Conservation (phyloP, 176 grass and related monocot species). For the Eremochloa ophiuroides region DNA sequence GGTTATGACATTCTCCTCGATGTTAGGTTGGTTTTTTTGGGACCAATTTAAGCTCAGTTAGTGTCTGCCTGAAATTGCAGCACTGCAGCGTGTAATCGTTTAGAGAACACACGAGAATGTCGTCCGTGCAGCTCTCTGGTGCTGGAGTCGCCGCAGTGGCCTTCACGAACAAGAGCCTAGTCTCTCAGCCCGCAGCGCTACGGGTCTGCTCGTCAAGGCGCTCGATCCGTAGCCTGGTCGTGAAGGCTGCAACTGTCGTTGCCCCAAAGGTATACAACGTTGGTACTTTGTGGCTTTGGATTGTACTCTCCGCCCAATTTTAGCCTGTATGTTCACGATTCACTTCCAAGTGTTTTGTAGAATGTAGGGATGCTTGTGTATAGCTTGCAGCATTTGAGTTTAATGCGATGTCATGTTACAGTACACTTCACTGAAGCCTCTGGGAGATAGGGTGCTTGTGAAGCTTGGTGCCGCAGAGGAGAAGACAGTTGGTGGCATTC, state of each 20-base stretch:
- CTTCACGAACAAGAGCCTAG: constrained; percentile 21
- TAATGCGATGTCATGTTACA: background rate
- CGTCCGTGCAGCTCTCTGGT: constrained; percentile 38
- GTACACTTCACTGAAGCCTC: constrained; percentile 85
- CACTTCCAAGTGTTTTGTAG: background rate
- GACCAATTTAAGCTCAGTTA: background rate
- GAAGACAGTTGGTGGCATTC: constrained; percentile 75
- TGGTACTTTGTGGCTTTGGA: background rate
- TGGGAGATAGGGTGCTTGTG: constrained; percentile 79
- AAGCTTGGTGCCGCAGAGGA: constrained; percentile 70
- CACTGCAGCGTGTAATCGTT: background rate
- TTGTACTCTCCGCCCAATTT: background rate
- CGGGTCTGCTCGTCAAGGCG: constrained; percentile 9
- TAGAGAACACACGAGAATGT: constrained; percentile 17
- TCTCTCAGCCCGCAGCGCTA: background rate
- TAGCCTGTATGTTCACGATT: background rate
- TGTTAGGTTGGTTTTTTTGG: background rate
- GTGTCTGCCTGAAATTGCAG: background rate
- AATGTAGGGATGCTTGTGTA: background rate
- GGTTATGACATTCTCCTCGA: background rate
- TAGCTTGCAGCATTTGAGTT: background rate
- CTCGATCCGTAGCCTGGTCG: constrained; percentile 25
- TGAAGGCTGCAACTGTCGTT: constrained; percentile 69
- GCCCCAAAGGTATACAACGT: constrained; percentile 53
- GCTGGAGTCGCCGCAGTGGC: constrained; percentile 26